Percentiles rank a stretch among this genome's conserved stretches.
These are phyloP conservation scores for Athelia psychrophila DNA, from an alignment of 1,284 basidiomycete species.

Conservation along the genomic window DNA sequence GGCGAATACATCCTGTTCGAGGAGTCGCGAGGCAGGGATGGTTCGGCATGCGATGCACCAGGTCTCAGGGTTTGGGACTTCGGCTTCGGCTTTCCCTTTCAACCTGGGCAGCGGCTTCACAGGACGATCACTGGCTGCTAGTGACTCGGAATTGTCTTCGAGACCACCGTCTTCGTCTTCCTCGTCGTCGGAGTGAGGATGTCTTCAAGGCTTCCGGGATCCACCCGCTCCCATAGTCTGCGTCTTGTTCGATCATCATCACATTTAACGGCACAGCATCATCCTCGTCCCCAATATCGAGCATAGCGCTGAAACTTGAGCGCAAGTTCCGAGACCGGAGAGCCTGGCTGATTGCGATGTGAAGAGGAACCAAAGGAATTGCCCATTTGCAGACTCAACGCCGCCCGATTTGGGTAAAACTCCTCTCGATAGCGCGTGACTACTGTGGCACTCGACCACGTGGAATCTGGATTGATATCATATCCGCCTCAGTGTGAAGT, in stretches of 20 bases:
- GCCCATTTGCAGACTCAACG: too few relatives aligned
- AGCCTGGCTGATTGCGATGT: constrained; percentile 26
- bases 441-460: too few relatives aligned
- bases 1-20: constrained; percentile 49
- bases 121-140: constrained; percentile 10
- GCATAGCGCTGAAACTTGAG: constrained; percentile 28
- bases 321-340: constrained; percentile 32
- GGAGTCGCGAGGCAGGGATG: constrained; percentile 26
- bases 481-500: too few relatives aligned
- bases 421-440: too few relatives aligned
- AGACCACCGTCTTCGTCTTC: constrained; percentile 16
- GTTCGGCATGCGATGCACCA: constrained; percentile 14
- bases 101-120: background rate
- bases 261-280: constrained; percentile 22
- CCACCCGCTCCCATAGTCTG: constrained; percentile 35
- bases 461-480: too few relatives aligned
- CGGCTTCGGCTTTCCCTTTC: constrained; percentile 6
- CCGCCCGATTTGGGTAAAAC: too few relatives aligned
- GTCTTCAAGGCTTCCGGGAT: constrained; percentile 12
- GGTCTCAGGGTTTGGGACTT: constrained; percentile 14
- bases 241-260: constrained; percentile 19
- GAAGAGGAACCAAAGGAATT: background rate
- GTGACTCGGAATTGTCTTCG: constrained; percentile 15
- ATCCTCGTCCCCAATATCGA: constrained; percentile 9
- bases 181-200: constrained; percentile 22